These are phyloP conservation scores for Annulohypoxylon bovei DNA, from an alignment of 495 filamentous ascomycete species.

Conservation along the genomic window DNA sequence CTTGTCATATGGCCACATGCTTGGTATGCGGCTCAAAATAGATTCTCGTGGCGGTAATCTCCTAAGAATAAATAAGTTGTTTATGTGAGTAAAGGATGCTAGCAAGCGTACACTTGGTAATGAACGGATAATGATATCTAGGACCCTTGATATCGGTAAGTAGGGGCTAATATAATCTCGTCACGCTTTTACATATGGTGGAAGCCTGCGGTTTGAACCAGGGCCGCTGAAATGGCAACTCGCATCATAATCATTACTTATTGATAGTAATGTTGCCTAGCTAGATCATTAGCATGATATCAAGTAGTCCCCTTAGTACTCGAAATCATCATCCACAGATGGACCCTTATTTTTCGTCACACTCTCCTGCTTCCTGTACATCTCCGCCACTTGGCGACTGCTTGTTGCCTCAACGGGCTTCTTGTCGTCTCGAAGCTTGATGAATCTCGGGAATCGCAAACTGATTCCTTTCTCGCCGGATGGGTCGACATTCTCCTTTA, in stretches of 20 bases:
- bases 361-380: conserved; percentile 95
- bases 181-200: neutral
- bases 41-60: neutral
- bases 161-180: neutral
- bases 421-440: conserved; percentile 91
- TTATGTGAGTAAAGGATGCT: neutral
- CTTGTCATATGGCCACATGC: conserved; percentile 3
- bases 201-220: neutral
- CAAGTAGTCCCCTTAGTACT: conserved; percentile 70
- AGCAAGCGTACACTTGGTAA: neutral
- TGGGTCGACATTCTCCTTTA: conserved; percentile 71
- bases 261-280: neutral
- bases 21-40: conserved; percentile 10
- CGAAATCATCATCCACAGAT: conserved; percentile 96
- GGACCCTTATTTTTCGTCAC: conserved; percentile 79
- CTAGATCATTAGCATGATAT: conserved; percentile 3
- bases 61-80: neutral
- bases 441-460: conserved; percentile 89
- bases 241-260: conserved; percentile 5
- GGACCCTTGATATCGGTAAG: too few relatives aligned
- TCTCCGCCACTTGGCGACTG: conserved; percentile 85
- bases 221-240: neutral
- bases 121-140: too few relatives aligned
- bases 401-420: conserved; percentile 91
- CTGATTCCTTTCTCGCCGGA: conserved; percentile 83